These are phyloP conservation scores for Penicillium sp. DNA, from an alignment of 2,329 filamentous ascomycete genomes.

Conservation along the genomic window DNA sequence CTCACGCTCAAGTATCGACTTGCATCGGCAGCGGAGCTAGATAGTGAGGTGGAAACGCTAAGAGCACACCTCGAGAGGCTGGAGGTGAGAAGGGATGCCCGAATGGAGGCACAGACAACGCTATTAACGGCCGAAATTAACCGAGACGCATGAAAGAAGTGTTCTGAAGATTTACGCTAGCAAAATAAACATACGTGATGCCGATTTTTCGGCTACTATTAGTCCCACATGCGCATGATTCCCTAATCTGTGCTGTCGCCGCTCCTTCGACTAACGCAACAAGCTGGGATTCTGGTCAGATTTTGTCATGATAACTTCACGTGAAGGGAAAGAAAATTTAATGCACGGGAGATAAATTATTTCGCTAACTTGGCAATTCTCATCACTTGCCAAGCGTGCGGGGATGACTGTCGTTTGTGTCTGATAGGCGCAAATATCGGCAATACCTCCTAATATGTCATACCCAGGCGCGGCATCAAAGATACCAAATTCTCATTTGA, in stretches of 20 bases:
- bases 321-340: not conserved
- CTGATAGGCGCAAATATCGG: slow-evolving; percentile 8
- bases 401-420: not conserved
- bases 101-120: not conserved
- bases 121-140: not conserved
- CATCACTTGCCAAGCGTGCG: slow-evolving; percentile 2
- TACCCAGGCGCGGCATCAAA: not conserved
- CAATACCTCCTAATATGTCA: not conserved
- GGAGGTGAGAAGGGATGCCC: slow-evolving; percentile 9
- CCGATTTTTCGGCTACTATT: not conserved
- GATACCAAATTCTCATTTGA: not conserved
- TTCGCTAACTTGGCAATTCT: not conserved
- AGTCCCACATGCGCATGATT: not conserved
- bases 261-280: too few relatives aligned
- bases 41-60: slow-evolving; percentile 29
- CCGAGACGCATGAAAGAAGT: not conserved
- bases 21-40: slow-evolving; percentile 28
- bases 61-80: slow-evolving; percentile 14
- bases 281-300: too few relatives aligned
- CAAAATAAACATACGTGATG: not conserved
- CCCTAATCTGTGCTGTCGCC: too few relatives aligned
- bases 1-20: slow-evolving; percentile 28
- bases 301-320: not conserved
- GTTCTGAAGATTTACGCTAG: not conserved
- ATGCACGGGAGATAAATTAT: not conserved